phyloP scores from a whole-genome alignment of 768 basidiomycete species.

The Lentinula sp. region DNA sequence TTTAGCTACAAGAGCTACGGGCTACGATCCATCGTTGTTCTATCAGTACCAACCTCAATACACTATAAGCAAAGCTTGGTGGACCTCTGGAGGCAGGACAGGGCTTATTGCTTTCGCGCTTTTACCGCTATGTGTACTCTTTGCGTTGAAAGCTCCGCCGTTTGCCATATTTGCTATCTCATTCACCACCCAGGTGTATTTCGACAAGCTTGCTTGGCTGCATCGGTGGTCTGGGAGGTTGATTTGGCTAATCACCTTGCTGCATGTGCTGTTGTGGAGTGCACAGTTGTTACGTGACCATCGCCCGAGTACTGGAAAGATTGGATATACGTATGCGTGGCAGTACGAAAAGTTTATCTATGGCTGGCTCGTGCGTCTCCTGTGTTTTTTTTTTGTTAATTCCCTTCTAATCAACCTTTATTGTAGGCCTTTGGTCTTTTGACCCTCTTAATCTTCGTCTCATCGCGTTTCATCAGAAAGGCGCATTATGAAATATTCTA shows the following conservation, averaged over 20 bases:
- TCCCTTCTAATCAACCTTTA: neutral
- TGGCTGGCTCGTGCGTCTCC: constrained; percentile 43
- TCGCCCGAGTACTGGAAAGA: constrained; percentile 31
- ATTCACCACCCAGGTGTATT: constrained; percentile 56
- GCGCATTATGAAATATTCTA: constrained; percentile 64
- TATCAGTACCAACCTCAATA: constrained; percentile 40
- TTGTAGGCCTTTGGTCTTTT: constrained; percentile 50
- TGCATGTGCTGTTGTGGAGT: constrained; percentile 67
- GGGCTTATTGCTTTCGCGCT: constrained; percentile 71
- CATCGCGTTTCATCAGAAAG: constrained; percentile 43
- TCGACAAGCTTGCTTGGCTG: constrained; percentile 68
- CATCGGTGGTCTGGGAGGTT: constrained; percentile 70
- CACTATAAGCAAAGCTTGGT: constrained; percentile 63
- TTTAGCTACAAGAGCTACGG: constrained; percentile 8
- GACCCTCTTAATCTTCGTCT: constrained; percentile 46
- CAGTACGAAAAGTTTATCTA: constrained; percentile 55
- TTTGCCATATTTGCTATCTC: constrained; percentile 67
- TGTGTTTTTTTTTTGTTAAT: neutral
- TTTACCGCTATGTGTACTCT: constrained; percentile 61
- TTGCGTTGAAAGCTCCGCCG: constrained; percentile 67
- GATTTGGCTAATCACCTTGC: constrained; percentile 54
- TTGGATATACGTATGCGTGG: constrained; percentile 48
- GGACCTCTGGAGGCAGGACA: constrained; percentile 62
- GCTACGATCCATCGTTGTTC: constrained; percentile 25
- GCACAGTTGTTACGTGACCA: constrained; percentile 54